Evolutionary conservation across 1,284 basidiomycete genomes (phyloP).

Genomic region (Leccinum pallidistipes): DNA sequence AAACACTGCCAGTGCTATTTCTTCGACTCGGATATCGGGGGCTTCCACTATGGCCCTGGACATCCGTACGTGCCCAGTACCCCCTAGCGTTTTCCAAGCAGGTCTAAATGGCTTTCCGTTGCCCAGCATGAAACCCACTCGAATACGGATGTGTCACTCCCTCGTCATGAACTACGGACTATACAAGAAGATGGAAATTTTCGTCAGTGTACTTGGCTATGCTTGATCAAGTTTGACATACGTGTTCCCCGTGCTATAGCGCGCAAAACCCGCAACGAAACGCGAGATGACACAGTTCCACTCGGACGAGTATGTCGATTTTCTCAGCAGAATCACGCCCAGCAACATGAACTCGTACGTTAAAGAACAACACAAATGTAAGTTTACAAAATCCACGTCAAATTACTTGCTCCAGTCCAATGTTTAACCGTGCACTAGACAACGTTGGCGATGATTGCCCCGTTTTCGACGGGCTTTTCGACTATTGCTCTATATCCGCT

Average conservation of each 20-base stretch:
- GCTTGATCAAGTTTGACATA: background rate
- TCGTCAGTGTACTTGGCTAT: slow-evolving; percentile 56
- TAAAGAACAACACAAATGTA: slow-evolving; percentile 97
- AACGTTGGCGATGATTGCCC: slow-evolving; percentile 97
- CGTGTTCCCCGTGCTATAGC: slow-evolving; percentile 46
- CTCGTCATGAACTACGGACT: slow-evolving; percentile 99
- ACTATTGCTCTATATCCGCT: slow-evolving; percentile 98
- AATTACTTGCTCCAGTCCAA: background rate
- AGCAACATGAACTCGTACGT: slow-evolving; percentile 86
- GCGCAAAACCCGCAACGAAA: slow-evolving; percentile 98
- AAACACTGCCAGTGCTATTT: slow-evolving; percentile 80
- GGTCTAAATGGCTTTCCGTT: slow-evolving; percentile 6
- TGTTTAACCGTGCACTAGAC: slow-evolving; percentile 43
- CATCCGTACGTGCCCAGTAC: slow-evolving; percentile 57
- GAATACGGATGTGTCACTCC: slow-evolving; percentile 99
- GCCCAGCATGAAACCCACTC: slow-evolving; percentile 89
- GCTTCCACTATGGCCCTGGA: slow-evolving; percentile 98
- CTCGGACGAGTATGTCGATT: slow-evolving; percentile 93
- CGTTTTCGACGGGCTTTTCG: slow-evolving; percentile 97
- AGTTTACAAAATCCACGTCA: slow-evolving; percentile 25
- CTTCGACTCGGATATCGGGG: slow-evolving; percentile 98
- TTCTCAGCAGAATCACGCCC: slow-evolving; percentile 81
- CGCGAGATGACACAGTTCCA: slow-evolving; percentile 97
- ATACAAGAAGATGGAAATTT: slow-evolving; percentile 98
- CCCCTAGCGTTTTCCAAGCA: background rate